Evolutionary conservation across 495 filamentous ascomycete genomes (phyloP).

Genomic region (Podospora conica): DNA sequence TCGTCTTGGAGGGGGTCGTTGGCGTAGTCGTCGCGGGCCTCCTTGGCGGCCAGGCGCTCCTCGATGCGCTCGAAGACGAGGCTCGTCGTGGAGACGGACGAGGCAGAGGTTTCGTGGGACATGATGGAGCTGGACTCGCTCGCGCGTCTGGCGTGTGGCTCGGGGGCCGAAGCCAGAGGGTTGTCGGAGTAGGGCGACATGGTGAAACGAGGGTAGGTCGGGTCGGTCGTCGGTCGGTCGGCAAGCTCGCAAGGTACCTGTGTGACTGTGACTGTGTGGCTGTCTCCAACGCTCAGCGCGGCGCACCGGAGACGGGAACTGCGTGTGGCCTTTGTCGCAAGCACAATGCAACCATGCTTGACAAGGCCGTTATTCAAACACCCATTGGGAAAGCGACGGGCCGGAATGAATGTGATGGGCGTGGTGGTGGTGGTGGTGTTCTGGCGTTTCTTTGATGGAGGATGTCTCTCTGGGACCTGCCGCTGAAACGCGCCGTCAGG

Average conservation of each 20-base stretch:
- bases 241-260: not conserved
- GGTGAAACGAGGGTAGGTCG: slow-evolving; percentile 1
- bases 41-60: slow-evolving; percentile 35
- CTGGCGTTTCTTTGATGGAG: not conserved
- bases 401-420: not conserved
- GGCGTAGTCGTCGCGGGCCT: slow-evolving; percentile 37
- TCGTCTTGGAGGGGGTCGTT: slow-evolving; percentile 42
- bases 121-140: slow-evolving; percentile 18
- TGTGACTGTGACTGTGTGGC: not conserved
- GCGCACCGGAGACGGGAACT: not conserved
- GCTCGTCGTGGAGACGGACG: slow-evolving; percentile 69
- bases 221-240: not conserved
- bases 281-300: not conserved
- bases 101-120: slow-evolving; percentile 52
- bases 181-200: slow-evolving; percentile 14
- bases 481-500: not conserved
- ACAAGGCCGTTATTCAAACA: slow-evolving; percentile 15
- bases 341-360: slow-evolving; percentile 12
- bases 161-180: not conserved
- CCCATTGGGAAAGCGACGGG: slow-evolving; percentile 7
- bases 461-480: slow-evolving; percentile 1
- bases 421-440: not conserved
- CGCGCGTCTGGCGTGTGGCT: not conserved
- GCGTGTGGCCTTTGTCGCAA: slow-evolving; percentile 14
- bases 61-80: slow-evolving; percentile 69